Conservation (phyloP, 2,329 filamentous ascomycete genomes). For the Ilyonectria sp. region DNA sequence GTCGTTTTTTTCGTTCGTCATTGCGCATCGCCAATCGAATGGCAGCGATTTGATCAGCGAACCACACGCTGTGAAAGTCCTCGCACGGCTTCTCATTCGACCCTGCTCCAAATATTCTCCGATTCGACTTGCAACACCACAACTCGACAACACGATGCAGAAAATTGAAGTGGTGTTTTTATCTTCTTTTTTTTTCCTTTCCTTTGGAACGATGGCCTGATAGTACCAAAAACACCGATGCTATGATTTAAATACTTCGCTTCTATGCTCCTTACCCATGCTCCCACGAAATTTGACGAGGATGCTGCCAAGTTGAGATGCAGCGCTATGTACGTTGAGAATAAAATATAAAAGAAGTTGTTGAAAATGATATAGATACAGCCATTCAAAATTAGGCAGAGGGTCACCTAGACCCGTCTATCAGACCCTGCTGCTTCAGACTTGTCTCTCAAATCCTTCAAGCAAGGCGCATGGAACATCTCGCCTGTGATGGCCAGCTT, state of each 20-base stretch:
- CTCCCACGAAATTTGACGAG: not conserved
- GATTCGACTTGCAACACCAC: not conserved
- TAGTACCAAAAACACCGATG: too few relatives aligned
- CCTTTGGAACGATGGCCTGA: not conserved
- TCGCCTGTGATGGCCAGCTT: conserved; percentile 57
- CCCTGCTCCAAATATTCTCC: not conserved
- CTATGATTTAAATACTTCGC: not conserved
- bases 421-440: conserved; percentile 46
- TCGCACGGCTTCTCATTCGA: not conserved
- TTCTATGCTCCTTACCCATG: not conserved
- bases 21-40: conserved; percentile 44
- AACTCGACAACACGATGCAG: not conserved
- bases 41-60: conserved; percentile 40
- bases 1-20: conserved; percentile 34
- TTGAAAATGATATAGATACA: not conserved
- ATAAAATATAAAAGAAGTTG: not conserved
- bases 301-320: not conserved
- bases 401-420: conserved; percentile 44
- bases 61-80: conserved; percentile 6
- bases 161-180: too few relatives aligned
- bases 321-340: not conserved
- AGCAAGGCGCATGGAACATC: conserved; percentile 62
- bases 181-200: too few relatives aligned
- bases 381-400: not conserved
- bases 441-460: conserved; percentile 56